These are phyloP conservation scores for Catharanthus roseus DNA, from an alignment of 257 asterid species.

Conservation along the genomic window DNA sequence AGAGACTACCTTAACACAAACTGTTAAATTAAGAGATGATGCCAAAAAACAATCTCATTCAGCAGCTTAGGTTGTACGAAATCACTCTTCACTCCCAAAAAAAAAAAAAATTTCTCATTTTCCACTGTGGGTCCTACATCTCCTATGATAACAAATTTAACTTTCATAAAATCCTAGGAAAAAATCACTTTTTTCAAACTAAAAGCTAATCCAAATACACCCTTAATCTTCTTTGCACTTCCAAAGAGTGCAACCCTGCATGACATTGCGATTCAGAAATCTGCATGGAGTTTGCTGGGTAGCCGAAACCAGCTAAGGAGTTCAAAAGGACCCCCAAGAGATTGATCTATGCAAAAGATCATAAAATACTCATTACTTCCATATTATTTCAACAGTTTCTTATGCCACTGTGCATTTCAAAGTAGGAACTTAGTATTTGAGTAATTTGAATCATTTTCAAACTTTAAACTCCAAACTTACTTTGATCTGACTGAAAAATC, in stretches of 20 bases:
- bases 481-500: background rate
- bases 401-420: background rate
- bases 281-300: background rate
- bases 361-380: background rate
- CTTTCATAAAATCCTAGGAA: too few species aligned
- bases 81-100: too few species aligned
- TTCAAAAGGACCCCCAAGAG: background rate
- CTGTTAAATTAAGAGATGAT: background rate
- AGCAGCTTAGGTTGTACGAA: too few species aligned
- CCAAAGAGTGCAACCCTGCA: background rate
- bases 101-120: too few species aligned
- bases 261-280: background rate
- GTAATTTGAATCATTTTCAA: background rate
- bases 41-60: background rate
- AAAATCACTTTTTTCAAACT: too few species aligned
- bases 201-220: too few species aligned
- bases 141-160: too few species aligned
- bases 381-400: background rate
- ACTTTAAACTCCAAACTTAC: background rate
- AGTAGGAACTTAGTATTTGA: background rate
- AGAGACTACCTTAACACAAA: background rate
- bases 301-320: background rate
- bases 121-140: too few species aligned
- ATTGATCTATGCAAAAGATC: background rate
- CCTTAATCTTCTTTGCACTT: background rate